A percentile compares a stretch with the other conserved stretches of the same genome.
phyloP scores from a whole-genome alignment of 1,284 basidiomycete genomes.

The Ceratobasidium sp. region DNA sequence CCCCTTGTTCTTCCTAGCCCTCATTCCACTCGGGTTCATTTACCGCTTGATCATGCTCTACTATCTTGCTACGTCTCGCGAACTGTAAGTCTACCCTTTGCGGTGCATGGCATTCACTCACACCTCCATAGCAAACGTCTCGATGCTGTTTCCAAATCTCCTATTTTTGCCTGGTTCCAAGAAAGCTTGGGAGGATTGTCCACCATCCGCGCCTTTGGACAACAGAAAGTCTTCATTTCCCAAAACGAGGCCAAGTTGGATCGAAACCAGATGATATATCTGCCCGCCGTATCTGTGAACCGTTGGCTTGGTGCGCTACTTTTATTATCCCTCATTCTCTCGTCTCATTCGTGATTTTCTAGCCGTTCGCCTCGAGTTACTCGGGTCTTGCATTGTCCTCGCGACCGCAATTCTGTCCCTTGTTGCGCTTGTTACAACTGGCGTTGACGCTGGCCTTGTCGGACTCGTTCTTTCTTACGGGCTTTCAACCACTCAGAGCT shows the following conservation, averaged over 20 bases:
- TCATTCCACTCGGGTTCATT: conserved; percentile 77
- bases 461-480: conserved; percentile 91
- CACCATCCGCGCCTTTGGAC: conserved; percentile 83
- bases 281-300: conserved; percentile 75
- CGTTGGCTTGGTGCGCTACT: conserved; percentile 74
- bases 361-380: conserved; percentile 20
- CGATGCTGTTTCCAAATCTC: conserved; percentile 87
- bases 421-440: conserved; percentile 68
- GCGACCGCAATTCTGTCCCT: conserved; percentile 75
- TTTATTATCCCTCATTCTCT: conserved; percentile 46
- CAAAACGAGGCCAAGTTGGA: conserved; percentile 83
- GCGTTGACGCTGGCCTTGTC: conserved; percentile 84
- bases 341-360: conserved; percentile 44
- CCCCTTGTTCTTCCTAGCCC: conserved; percentile 79
- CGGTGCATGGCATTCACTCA: not conserved
- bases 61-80: conserved; percentile 89
- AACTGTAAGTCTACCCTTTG: conserved; percentile 55
- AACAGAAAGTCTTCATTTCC: conserved; percentile 74
- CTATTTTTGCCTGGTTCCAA: conserved; percentile 75
- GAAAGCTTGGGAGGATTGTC: conserved; percentile 79
- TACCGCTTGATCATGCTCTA: conserved; percentile 82
- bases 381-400: conserved; percentile 80
- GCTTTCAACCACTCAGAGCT: conserved; percentile 75
- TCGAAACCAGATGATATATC: conserved; percentile 81
- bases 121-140: conserved; percentile 66